Evolutionary conservation across 2,329 filamentous ascomycete species (phyloP).

Genomic region (Colletotrichum nymphaeae): DNA sequence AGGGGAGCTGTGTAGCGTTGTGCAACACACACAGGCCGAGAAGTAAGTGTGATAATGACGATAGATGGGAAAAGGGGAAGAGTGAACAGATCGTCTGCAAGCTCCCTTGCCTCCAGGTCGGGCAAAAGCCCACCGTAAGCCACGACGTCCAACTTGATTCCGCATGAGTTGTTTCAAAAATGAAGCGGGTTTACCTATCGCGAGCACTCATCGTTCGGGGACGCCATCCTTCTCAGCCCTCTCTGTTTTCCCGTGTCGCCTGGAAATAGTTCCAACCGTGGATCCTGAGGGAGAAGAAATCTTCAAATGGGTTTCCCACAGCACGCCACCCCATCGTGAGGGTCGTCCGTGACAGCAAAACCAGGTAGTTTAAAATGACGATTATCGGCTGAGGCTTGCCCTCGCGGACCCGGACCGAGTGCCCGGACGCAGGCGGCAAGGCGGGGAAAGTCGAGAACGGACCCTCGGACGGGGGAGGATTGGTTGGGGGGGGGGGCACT

Average conservation of each 20-base stretch:
- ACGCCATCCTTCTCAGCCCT: background rate
- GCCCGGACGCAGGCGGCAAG: background rate
- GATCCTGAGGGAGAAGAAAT: background rate
- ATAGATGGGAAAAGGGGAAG: background rate
- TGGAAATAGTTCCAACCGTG: background rate
- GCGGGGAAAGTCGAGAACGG: background rate
- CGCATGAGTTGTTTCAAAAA: background rate
- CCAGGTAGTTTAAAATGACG: background rate
- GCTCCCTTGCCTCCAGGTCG: background rate
- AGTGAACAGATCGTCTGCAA: background rate
- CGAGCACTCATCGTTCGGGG: background rate
- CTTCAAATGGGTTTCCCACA: background rate
- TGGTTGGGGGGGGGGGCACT: too few species aligned
- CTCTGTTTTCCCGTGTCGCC: background rate
- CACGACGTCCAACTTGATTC: background rate
- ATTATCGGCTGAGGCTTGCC: background rate
- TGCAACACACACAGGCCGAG: background rate
- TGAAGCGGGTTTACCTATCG: background rate
- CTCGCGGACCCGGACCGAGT: slow-evolving; percentile 2
- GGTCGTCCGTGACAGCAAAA: background rate
- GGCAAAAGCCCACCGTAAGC: background rate
- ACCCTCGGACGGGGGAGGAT: background rate
- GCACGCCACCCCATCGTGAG: background rate
- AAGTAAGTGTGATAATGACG: background rate
- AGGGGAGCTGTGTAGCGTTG: slow-evolving; percentile 4